phyloP scores from a whole-genome alignment of 352 stramenopile species.

The Phytophthora ohioensis region DNA sequence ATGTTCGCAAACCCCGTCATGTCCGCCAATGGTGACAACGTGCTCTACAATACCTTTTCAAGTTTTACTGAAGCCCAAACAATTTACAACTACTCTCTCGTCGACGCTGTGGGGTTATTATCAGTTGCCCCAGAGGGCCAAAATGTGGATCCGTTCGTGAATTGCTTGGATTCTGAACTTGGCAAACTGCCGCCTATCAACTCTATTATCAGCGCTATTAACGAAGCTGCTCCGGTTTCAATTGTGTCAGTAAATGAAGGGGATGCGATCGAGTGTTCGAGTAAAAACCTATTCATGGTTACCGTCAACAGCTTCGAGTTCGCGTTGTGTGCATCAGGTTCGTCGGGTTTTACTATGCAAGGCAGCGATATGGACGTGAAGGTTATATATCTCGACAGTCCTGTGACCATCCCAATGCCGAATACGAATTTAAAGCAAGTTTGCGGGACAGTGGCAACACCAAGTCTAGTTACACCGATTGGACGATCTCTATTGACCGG shows the following conservation, averaged over 20 bases:
- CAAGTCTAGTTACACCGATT: background rate
- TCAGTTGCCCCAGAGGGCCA: background rate
- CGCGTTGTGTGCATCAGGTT: slow-evolving; percentile 5
- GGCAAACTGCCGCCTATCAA: slow-evolving; percentile 14
- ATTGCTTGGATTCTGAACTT: slow-evolving; percentile 8
- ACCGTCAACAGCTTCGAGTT: slow-evolving; percentile 17
- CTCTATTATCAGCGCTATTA: slow-evolving; percentile 11
- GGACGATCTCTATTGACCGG: slow-evolving; percentile 9
- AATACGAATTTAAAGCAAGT: background rate
- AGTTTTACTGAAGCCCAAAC: slow-evolving; percentile 7
- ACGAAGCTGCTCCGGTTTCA: slow-evolving; percentile 4
- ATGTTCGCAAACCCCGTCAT: slow-evolving; percentile 8
- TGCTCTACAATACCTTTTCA: slow-evolving; percentile 17
- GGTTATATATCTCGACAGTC: slow-evolving; percentile 3
- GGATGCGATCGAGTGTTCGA: slow-evolving; percentile 2
- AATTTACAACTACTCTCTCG: background rate
- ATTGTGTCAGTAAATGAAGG: background rate
- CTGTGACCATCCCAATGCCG: background rate
- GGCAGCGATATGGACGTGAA: slow-evolving; percentile 13
- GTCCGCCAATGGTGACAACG: background rate
- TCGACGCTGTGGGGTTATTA: slow-evolving; percentile 3
- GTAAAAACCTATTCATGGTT: slow-evolving; percentile 4
- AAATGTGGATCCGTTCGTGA: background rate
- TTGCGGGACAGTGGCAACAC: background rate
- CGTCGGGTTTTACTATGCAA: slow-evolving; percentile 11